A percentile compares a stretch with the other conserved stretches of the same genome.
These are phyloP conservation scores for Lentinula novae-zelandiae DNA, from an alignment of 1,284 basidiomycete species.

Conservation along the genomic window DNA sequence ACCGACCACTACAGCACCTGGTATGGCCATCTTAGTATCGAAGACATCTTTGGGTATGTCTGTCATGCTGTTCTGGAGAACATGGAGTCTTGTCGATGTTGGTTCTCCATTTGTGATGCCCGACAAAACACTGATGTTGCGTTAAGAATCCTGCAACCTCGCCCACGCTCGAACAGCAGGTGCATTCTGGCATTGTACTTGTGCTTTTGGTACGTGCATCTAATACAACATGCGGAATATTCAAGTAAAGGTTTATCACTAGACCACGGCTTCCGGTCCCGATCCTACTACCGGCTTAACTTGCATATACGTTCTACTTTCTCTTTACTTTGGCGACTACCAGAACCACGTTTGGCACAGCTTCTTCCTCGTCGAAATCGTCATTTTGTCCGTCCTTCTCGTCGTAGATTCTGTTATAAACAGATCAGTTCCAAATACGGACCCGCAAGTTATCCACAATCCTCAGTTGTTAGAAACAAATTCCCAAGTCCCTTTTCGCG, in stretches of 20 bases:
- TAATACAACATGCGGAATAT: neutral
- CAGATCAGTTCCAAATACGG: neutral
- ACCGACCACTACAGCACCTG: neutral
- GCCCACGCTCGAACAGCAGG: neutral
- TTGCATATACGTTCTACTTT: conserved; percentile 9
- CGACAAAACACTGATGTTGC: neutral
- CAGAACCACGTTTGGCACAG: neutral
- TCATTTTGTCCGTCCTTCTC: neutral
- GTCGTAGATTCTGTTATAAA: neutral
- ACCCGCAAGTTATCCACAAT: neutral
- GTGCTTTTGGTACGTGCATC: neutral
- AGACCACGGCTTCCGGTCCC: conserved; percentile 12
- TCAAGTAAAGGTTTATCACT: neutral
- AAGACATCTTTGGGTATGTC: neutral
- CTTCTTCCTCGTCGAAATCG: neutral
- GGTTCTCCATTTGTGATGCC: neutral
- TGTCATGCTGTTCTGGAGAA: conserved; percentile 10
- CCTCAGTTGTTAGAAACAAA: neutral
- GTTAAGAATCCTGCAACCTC: neutral
- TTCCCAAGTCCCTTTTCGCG: too few relatives aligned
- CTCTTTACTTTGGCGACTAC: conserved; percentile 8
- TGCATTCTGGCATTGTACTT: neutral
- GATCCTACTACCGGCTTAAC: conserved; percentile 10
- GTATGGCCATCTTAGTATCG: neutral
- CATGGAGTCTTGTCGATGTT: conserved; percentile 9